Evolutionary conservation across 2,329 filamentous ascomycete genomes (phyloP), one percentile per base, ranked within the genome.

Genomic region (Chrysoporthe deuterocubensis): DNA sequence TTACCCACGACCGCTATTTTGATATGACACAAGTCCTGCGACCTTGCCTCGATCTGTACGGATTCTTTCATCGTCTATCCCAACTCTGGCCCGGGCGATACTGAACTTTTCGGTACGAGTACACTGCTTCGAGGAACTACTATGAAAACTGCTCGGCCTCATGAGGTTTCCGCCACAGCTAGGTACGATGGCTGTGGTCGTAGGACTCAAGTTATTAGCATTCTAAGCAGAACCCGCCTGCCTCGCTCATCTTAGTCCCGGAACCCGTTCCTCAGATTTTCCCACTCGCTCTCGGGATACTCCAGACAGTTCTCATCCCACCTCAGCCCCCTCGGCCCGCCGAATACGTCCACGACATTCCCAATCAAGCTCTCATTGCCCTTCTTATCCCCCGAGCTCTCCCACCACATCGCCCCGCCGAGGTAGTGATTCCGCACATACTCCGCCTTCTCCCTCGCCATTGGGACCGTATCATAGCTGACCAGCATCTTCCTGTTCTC

Each of bases 351-450:
- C 1, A 91, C 87, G 18, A 90, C 88, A 16, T 85, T 89, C 7
- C 78, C 81, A 66, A 94, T 93, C 75, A 97, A 76, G 73, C 92
- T 95, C 64, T 84, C 79, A 0, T 84, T 81, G 0, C 88, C 89
- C 2, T 79, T 76, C 75, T 89, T 90, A 77, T 97, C 95, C 0
- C 87, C 90, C 74, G 91, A 95, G 73, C 89, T 92, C 81, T 97
- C 94, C 94, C 94, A 97, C 93, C 93, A 98, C 94, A 98, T 97
- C n/a, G 87, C 93, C 21, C 95, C 95, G 1, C 94, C 94, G 0
- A 97, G 84, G 0, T 87, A 83, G 57, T 85, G 81, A 26, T 86
- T 77, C 75, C 83, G 86, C 75, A 97, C 87, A 76, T 89, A 97
- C 13, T 86, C 81, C 1, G 89, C 89, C 82, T 97, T 98, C 71